Conservation (phyloP, 768 basidiomycete species). For the Fibroporia radiculosa region DNA sequence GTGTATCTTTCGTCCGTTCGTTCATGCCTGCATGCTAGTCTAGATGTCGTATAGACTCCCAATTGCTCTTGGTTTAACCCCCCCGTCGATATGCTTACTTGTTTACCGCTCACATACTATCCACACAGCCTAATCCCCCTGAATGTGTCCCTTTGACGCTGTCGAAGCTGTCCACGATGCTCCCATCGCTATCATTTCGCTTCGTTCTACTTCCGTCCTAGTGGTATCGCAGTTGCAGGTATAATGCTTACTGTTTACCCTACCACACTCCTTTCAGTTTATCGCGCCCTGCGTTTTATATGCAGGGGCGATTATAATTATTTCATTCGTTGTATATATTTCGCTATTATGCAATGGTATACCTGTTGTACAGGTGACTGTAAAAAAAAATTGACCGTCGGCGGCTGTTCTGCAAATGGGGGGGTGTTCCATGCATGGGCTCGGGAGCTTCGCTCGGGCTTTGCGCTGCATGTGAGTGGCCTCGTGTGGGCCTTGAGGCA, state of each 20-base stretch:
- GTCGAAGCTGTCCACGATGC: not conserved
- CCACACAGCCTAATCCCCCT: constrained; percentile 1
- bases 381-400: too few relatives aligned
- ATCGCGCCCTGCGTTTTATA: not conserved
- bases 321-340: constrained; percentile 4
- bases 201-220: constrained; percentile 4
- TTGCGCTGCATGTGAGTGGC: too few relatives aligned
- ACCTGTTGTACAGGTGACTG: too few relatives aligned
- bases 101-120: not conserved
- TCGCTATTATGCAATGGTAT: too few relatives aligned
- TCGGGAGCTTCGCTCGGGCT: too few relatives aligned
- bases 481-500: too few relatives aligned
- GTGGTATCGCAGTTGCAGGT: constrained; percentile 5
- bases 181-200: constrained; percentile 1
- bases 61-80: not conserved
- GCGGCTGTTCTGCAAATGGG: too few relatives aligned
- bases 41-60: constrained; percentile 4
- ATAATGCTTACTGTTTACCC: constrained; percentile 4
- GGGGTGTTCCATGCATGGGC: too few relatives aligned
- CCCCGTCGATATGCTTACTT: not conserved
- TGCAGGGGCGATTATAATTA: not conserved
- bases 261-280: not conserved
- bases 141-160: not conserved
- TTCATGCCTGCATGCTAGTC: not conserved
- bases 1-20: not conserved